Percentiles rank a stretch among this genome's conserved stretches.
These are phyloP conservation scores for Monosporozyma servazzii DNA, from an alignment of 805 yeast genomes.

Conservation along the genomic window DNA sequence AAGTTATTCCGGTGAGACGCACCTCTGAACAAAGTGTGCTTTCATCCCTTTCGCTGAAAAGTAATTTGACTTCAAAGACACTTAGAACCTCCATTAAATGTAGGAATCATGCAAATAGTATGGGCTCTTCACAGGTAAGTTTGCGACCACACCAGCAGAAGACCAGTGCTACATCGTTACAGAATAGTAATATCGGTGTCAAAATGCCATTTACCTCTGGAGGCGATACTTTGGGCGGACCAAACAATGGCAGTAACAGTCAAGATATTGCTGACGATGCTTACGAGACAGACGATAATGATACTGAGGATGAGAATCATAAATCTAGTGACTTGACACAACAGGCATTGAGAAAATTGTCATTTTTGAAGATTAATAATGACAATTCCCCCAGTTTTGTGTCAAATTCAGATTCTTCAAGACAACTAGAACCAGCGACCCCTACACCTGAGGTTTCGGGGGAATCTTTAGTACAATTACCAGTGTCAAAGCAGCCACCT, in stretches of 20 bases:
- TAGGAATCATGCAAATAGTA: slow-evolving; percentile 35
- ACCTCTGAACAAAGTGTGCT: slow-evolving; percentile 35
- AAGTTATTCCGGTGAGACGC: slow-evolving; percentile 45
- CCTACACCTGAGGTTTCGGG: background rate
- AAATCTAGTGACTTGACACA: slow-evolving; percentile 30
- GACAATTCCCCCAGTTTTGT: background rate
- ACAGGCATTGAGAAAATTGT: slow-evolving; percentile 33
- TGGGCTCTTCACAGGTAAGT: slow-evolving; percentile 20
- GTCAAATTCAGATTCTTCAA: background rate
- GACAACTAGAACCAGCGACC: background rate
- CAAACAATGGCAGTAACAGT: background rate
- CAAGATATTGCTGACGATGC: background rate
- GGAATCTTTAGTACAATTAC: background rate
- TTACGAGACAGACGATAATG: background rate
- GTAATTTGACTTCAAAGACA: slow-evolving; percentile 20
- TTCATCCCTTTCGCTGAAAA: slow-evolving; percentile 54
- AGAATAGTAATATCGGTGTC: slow-evolving; percentile 17
- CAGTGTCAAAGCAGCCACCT: background rate
- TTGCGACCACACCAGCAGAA: background rate
- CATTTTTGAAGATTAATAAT: slow-evolving; percentile 17
- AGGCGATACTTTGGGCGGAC: background rate
- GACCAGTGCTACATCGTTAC: background rate
- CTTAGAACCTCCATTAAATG: background rate
- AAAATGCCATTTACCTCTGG: slow-evolving; percentile 27
- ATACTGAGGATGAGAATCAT: background rate